phyloP scores from a whole-genome alignment of 805 yeast species.

The Wilhelminamyces savonicus region DNA sequence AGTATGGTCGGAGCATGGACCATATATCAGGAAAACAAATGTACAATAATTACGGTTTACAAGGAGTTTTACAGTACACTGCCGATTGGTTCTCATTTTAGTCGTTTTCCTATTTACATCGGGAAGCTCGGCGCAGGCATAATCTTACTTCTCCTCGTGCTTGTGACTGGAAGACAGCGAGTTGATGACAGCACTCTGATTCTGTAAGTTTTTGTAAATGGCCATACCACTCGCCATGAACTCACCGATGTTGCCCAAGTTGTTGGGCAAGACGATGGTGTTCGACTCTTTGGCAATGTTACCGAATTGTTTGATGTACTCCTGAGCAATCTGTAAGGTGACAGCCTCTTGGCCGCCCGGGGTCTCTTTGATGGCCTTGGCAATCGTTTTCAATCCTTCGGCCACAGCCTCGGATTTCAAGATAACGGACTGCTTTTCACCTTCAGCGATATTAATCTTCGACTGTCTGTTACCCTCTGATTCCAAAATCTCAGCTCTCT shows the following conservation, averaged over 20 bases:
- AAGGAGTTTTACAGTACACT: neutral
- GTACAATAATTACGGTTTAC: neutral
- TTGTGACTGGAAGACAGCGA: neutral
- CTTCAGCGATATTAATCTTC: conserved; percentile 79
- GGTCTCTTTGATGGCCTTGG: conserved; percentile 60
- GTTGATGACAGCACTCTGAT: neutral
- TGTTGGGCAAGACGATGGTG: conserved; percentile 72
- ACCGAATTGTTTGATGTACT: conserved; percentile 75
- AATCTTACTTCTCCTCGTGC: neutral
- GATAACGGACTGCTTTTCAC: conserved; percentile 64
- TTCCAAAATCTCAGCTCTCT: conserved; percentile 81
- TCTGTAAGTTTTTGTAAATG: conserved; percentile 51
- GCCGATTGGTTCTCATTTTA: neutral
- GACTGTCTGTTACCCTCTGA: conserved; percentile 80
- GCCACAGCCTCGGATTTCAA: conserved; percentile 81
- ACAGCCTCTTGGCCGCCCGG: conserved; percentile 75
- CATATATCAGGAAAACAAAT: no score
- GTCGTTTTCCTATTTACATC: neutral
- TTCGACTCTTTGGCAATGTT: conserved; percentile 78
- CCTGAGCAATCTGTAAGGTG: conserved; percentile 73
- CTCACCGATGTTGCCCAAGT: conserved; percentile 65
- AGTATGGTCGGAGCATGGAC: neutral
- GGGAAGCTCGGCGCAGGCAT: neutral
- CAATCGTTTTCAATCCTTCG: conserved; percentile 56
- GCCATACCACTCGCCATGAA: conserved; percentile 75